phyloP scores from a whole-genome alignment of 2,329 filamentous ascomycete genomes.

The Blastomyces gilchristii region DNA sequence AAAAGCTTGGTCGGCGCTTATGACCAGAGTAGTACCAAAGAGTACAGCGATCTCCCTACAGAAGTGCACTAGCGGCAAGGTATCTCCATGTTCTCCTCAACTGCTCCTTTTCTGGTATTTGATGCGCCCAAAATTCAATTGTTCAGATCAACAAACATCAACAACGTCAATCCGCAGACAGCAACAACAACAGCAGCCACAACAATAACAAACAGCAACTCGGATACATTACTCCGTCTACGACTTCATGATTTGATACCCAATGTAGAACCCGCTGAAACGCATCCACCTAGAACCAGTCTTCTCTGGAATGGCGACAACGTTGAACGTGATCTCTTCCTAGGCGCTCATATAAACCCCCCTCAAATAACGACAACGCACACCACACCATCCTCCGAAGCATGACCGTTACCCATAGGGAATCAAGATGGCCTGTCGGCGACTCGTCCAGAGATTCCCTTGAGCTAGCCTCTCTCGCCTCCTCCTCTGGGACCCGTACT shows the following conservation, averaged over 20 bases:
- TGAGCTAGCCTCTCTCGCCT: conserved; percentile 89
- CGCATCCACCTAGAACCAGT: not conserved
- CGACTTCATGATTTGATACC: not conserved
- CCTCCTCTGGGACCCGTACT: conserved; percentile 54
- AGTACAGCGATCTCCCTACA: not conserved
- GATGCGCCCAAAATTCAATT: not conserved
- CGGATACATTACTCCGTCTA: not conserved
- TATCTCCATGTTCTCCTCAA: not conserved
- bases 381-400: not conserved
- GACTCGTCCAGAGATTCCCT: conserved; percentile 66
- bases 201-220: not conserved
- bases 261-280: not conserved
- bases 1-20: not conserved
- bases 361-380: not conserved
- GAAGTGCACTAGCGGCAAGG: not conserved
- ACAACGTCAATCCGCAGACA: not conserved
- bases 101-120: not conserved
- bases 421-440: conserved; percentile 21
- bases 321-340: not conserved
- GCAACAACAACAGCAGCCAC: not conserved
- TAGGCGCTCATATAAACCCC: not conserved
- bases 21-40: not conserved
- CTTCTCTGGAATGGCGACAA: conserved; percentile 3
- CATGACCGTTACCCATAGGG: conserved; percentile 22
- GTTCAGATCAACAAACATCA: no score